Base-by-base conservation (phyloP, 768 basidiomycete genomes). In the Lentinula sp. region DNA sequence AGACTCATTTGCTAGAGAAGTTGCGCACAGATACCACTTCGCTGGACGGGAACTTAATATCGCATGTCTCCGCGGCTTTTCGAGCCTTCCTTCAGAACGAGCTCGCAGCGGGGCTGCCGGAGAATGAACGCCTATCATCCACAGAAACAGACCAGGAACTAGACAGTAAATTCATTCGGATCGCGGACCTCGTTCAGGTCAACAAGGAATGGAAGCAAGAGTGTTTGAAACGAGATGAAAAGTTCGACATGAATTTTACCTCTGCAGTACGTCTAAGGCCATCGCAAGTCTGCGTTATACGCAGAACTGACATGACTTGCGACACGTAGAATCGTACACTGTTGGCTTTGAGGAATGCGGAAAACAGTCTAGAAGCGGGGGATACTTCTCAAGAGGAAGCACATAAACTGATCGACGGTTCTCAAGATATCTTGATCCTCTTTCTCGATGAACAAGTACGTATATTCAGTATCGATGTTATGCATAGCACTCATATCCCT, bases 171-270 rank as follows among this genome's bases (percentile, higher is more conserved):
- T 96, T 93, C 87, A 69, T 75, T 10, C 76, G 77, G n/a, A 74
- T 90, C 2, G 65, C 74, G 42, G 75, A 78, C 40, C 75, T 82
- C 52, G 74, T 78, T 50, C 72, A 74, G 45, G 84, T 90, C 69
- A 46, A 56, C 13, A 73, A 75, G 40, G 71, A 76, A 40, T 93
- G 88, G 88, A 88, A 85, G 67, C 77, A 80, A 56, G 87, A 86
- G 62, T 86, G 87, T 66, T 71, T 89, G 69, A 84, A 79, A 69
- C 81, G 85, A 68, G 89, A 97, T 64, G 95, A 96, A 75, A 98
- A 96, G 74, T 95, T 95, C 68, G 86, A 88, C 57, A 90, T 98
- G 92, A 78, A 95, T 74, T 83, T 93, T 67, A 75, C 84, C 42
- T 82, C 89, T 61, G 84, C 96, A 65, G 91, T 93, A 70, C 69